phyloP scores from a whole-genome alignment of 352 stramenopile species.

The Elongisporangium senticosum region DNA sequence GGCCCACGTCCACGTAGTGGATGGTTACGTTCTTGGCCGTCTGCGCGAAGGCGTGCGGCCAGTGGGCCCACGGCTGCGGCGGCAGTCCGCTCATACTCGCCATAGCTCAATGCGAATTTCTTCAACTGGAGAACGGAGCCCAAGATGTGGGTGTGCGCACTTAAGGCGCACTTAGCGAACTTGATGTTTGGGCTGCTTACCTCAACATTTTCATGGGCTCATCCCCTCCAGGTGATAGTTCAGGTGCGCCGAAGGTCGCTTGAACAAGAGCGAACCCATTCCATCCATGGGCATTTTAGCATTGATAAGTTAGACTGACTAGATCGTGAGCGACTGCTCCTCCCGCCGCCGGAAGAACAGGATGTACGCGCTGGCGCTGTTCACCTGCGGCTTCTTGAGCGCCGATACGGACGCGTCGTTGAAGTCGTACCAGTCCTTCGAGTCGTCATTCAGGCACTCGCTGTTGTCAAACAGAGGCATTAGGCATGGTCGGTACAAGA shows the following conservation, averaged over 20 bases:
- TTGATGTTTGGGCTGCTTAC: not conserved
- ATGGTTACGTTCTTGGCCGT: slow-evolving; percentile 28
- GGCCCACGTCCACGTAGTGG: slow-evolving; percentile 59
- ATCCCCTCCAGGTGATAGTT: too few species aligned
- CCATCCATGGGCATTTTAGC: too few species aligned
- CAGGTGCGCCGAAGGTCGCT: not conserved
- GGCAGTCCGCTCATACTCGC: not conserved
- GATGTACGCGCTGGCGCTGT: slow-evolving; percentile 71
- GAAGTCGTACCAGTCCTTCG: slow-evolving; percentile 76
- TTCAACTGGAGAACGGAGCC: not conserved
- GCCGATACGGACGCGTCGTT: slow-evolving; percentile 65
- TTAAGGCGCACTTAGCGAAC: not conserved
- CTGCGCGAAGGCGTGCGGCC: slow-evolving; percentile 25
- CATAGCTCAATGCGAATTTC: not conserved
- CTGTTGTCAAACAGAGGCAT: too few species aligned
- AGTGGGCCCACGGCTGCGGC: slow-evolving; percentile 16
- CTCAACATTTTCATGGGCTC: not conserved
- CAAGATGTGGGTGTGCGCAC: not conserved
- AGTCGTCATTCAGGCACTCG: slow-evolving; percentile 64
- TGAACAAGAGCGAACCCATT: not conserved
- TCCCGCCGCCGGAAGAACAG: slow-evolving; percentile 65
- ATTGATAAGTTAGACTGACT: not conserved
- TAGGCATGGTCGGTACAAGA: not conserved
- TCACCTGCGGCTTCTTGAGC: slow-evolving; percentile 58
- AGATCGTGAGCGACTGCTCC: slow-evolving; percentile 62